Percentiles rank a stretch among this genome's conserved stretches.
Evolutionary conservation across 345 rosid genomes (phyloP).

Genomic region (Brassica nigra): DNA sequence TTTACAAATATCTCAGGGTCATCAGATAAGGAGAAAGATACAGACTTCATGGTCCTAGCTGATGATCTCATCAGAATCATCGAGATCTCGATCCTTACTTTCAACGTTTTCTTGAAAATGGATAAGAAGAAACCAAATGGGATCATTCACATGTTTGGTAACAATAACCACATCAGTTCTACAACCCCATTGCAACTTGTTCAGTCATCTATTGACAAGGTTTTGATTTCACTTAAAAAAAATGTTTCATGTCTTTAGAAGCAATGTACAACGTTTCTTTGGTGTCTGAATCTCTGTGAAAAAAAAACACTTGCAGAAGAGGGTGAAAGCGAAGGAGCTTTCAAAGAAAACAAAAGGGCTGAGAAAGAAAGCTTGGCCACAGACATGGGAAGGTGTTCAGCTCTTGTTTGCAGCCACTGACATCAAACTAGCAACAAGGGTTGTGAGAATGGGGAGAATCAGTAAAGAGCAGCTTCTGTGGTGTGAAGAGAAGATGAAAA

Average conservation of each 20-base stretch:
- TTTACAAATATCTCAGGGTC: constrained; percentile 50
- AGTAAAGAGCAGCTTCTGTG: constrained; percentile 79
- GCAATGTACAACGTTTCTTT: background rate
- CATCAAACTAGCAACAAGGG: constrained; percentile 61
- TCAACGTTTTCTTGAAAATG: constrained; percentile 70
- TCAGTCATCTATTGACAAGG: constrained; percentile 79
- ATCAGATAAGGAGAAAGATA: constrained; percentile 60
- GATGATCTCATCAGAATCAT: constrained; percentile 66
- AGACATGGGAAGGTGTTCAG: constrained; percentile 57
- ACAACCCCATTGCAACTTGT: constrained; percentile 76
- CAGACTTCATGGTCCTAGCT: constrained; percentile 55
- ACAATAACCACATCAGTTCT: constrained; percentile 38
- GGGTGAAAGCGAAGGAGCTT: constrained; percentile 65
- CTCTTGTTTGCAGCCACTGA: constrained; percentile 74
- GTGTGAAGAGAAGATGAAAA: constrained; percentile 98
- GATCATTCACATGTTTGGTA: constrained; percentile 65
- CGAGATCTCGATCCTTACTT: constrained; percentile 71
- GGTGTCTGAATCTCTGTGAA: constrained; percentile 1
- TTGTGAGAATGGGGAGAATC: constrained; percentile 69
- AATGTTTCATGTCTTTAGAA: background rate
- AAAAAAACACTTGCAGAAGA: constrained; percentile 55
- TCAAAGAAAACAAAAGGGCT: constrained; percentile 66
- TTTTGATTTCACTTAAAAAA: background rate
- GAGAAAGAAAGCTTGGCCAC: constrained; percentile 90
- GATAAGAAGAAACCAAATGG: constrained; percentile 66